A percentile compares a stretch with the other conserved stretches of the same genome.
Conservation (phyloP, 2,329 filamentous ascomycete species). For the Pestalotiopsis sp. region DNA sequence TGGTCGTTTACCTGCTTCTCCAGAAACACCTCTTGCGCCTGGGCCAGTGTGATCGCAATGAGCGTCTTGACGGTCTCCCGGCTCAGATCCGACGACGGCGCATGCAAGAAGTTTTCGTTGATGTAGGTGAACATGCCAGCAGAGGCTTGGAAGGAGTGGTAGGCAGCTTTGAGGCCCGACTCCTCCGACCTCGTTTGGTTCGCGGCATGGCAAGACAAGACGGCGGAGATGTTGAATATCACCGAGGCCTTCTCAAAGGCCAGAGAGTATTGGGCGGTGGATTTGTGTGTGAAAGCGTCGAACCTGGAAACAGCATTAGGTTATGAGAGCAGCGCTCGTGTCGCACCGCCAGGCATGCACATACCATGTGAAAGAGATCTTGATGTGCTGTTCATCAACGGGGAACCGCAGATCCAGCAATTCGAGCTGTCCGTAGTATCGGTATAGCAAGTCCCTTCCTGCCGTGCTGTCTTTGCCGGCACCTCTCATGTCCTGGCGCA, state of each 20-base stretch:
- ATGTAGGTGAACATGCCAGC: slow-evolving; percentile 99
- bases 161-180: slow-evolving; percentile 90
- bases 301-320: slow-evolving; percentile 63
- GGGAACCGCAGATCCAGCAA: slow-evolving; percentile 92
- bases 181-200: slow-evolving; percentile 92
- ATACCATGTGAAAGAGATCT: slow-evolving; percentile 97
- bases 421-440: slow-evolving; percentile 97
- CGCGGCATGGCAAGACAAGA: slow-evolving; percentile 93
- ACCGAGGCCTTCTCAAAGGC: slow-evolving; percentile 99
- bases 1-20: slow-evolving; percentile 93
- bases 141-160: slow-evolving; percentile 96
- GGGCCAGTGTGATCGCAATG: slow-evolving; percentile 90
- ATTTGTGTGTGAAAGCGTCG: slow-evolving; percentile 98
- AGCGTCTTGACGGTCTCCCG: slow-evolving; percentile 94
- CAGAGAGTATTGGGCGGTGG: slow-evolving; percentile 94
- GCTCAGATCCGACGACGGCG: slow-evolving; percentile 93
- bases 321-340: slow-evolving; percentile 18
- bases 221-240: slow-evolving; percentile 98
- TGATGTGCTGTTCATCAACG: slow-evolving; percentile 98
- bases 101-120: slow-evolving; percentile 98
- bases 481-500: slow-evolving; percentile 97
- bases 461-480: slow-evolving; percentile 96
- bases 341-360: neutral
- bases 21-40: slow-evolving; percentile 95
- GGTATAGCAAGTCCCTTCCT: slow-evolving; percentile 88